Evolutionary conservation across 2,329 filamentous ascomycete genomes (phyloP), one percentile per base, ranked within the genome.

Genomic region (Rutstroemia sydowiana): DNA sequence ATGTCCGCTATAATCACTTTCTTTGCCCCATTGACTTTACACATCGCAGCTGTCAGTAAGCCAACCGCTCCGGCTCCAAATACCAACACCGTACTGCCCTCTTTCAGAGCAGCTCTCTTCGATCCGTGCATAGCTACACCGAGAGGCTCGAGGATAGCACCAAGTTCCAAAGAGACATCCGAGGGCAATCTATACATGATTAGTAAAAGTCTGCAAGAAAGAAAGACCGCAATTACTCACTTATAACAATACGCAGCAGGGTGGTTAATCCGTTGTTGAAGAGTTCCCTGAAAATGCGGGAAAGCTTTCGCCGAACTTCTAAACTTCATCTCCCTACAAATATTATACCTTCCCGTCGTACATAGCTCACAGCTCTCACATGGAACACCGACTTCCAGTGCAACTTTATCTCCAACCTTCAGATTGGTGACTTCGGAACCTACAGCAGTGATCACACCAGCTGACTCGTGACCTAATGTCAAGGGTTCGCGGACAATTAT

Each of bases 171-270:
- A 52, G 84, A 86, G 82, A 97, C 90, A 69, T 85, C 75, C 45
- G 85, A 85, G 58, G 64, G 65, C 13, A 67, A 55, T 55, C 65
- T 66, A 32, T 32, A 8, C 8, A 21, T 23, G n/a, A 48, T 60
- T 16, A 59, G 51, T 42, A 41, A 20, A 26, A 30, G 34, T n/a
- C 5, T 5, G 10, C 13, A 39, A 37, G 13, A 10, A 26, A 5
- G 13, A 45, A 42, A 9, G 23, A 39, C 31, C n/a, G n/a, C n/a
- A n/a, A n/a, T 14, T 37, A 51, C 61, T 50, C 55, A 66, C 77
- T 95, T 95, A 76, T 96, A 88, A 73, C 92, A 97, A 88, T 90
- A 96, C 45, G 85, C 76, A n/a, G 90, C 90, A 2, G 89, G 90
- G 74, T 96, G 92, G 73, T 93, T 95, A 71, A 96, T 66, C n/a